Percentiles rank a stretch among this genome's conserved stretches.
phyloP scores from a whole-genome alignment of 805 yeast species.

The Candida ipomoeae region DNA sequence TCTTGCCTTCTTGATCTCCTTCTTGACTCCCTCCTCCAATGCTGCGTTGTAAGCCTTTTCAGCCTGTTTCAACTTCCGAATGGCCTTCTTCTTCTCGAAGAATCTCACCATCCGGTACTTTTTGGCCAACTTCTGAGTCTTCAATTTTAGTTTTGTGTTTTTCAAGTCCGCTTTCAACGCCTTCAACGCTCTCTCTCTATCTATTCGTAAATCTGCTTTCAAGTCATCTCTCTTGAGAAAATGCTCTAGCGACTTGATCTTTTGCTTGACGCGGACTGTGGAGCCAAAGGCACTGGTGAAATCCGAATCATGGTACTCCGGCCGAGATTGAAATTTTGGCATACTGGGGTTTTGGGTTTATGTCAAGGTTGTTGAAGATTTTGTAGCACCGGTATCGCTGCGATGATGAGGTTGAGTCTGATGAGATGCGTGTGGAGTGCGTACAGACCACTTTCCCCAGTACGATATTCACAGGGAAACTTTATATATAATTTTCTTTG shows the following conservation, averaged over 20 bases:
- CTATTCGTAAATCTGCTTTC: slow-evolving; percentile 61
- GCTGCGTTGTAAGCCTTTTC: slow-evolving; percentile 35
- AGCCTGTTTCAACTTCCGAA: slow-evolving; percentile 60
- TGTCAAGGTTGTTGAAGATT: not conserved
- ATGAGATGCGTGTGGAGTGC: slow-evolving; percentile 3
- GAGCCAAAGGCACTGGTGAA: slow-evolving; percentile 18
- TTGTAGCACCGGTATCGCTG: not conserved
- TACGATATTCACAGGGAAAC: not conserved
- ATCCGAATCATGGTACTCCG: slow-evolving; percentile 13
- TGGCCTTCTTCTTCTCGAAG: slow-evolving; percentile 84
- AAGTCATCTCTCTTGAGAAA: slow-evolving; percentile 55
- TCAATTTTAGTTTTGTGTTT: slow-evolving; percentile 41
- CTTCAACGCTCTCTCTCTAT: slow-evolving; percentile 71
- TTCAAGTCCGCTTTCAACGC: slow-evolving; percentile 59
- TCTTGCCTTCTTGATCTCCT: slow-evolving; percentile 41
- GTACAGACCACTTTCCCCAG: not conserved
- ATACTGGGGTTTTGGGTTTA: not conserved
- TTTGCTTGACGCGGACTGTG: slow-evolving; percentile 53
- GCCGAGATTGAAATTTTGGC: slow-evolving; percentile 11
- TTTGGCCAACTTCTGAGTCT: slow-evolving; percentile 51
- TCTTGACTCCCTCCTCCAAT: slow-evolving; percentile 29
- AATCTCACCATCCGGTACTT: slow-evolving; percentile 93
- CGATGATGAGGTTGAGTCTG: slow-evolving; percentile 2
- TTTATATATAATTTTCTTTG: not conserved
- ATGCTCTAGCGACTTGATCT: slow-evolving; percentile 82